These are phyloP conservation scores for Gryganskiella cystojenkinii DNA, from an alignment of 192 early-diverging fungal species.

Conservation along the genomic window DNA sequence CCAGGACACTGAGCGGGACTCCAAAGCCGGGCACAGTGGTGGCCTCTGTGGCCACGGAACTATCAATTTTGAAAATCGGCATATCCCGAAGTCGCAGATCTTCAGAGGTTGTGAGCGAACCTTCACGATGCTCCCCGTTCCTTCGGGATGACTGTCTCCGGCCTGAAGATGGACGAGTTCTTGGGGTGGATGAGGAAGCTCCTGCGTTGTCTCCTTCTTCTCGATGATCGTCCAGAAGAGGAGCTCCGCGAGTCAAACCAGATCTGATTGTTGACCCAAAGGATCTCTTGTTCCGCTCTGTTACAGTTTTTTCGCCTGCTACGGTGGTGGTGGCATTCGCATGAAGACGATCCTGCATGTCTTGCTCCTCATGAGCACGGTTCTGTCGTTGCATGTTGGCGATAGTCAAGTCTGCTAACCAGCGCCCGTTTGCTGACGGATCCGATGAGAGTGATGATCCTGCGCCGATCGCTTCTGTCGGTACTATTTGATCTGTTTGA, in stretches of 20 bases:
- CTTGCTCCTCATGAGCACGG: slow-evolving; percentile 16
- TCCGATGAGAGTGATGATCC: background rate
- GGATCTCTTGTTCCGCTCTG: too few species aligned
- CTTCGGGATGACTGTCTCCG: background rate
- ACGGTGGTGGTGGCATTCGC: background rate
- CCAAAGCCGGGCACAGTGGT: slow-evolving; percentile 3
- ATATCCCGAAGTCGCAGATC: background rate
- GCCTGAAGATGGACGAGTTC: too few species aligned
- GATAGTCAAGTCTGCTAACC: slow-evolving; percentile 20
- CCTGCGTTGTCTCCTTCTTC: too few species aligned
- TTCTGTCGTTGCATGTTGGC: slow-evolving; percentile 26
- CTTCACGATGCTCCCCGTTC: too few species aligned
- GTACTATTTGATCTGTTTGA: too few species aligned
- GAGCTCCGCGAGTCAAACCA: background rate
- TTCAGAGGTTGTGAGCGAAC: background rate
- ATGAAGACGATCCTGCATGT: background rate
- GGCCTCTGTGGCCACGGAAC: background rate
- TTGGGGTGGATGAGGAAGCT: too few species aligned
- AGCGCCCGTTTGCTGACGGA: background rate
- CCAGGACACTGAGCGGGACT: slow-evolving; percentile 16
- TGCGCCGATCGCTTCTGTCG: background rate
- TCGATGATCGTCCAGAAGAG: too few species aligned
- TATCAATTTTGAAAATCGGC: slow-evolving; percentile 3
- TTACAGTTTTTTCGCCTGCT: background rate
- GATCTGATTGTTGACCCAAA: background rate